Evolutionary conservation across 805 yeast species (phyloP).

Genomic region (Spathaspora sp.): DNA sequence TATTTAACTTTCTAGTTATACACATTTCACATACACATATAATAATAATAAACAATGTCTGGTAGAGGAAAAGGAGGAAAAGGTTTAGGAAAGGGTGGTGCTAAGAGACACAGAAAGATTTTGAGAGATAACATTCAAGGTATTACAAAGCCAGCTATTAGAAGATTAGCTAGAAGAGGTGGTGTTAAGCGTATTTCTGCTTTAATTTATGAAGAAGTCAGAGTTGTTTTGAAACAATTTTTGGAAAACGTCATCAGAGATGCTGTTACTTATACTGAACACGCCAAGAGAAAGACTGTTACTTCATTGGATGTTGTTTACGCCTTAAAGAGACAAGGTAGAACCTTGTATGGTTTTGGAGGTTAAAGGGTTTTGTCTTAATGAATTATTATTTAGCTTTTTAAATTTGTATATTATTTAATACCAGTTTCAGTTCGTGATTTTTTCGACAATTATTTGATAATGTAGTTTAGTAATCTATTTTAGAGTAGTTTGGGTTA

Average conservation of each 20-base stretch:
- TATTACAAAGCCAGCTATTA: slow-evolving; percentile 99
- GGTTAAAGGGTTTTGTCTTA: slow-evolving; percentile 52
- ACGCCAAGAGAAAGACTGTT: slow-evolving; percentile 99
- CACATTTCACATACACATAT: neutral
- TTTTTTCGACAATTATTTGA: neutral
- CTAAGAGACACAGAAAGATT: slow-evolving; percentile 99
- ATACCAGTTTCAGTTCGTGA: slow-evolving; percentile 3
- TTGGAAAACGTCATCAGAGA: slow-evolving; percentile 97
- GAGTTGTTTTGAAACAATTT: slow-evolving; percentile 94
- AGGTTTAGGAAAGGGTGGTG: slow-evolving; percentile 99
- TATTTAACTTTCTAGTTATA: slow-evolving; percentile 3
- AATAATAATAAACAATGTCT: slow-evolving; percentile 59
- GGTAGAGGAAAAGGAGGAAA: slow-evolving; percentile 99
- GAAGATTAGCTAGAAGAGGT: slow-evolving; percentile 99
- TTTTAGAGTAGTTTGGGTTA: no score
- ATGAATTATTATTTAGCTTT: slow-evolving; percentile 1
- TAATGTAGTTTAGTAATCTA: neutral
- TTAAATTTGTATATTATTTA: slow-evolving; percentile 3
- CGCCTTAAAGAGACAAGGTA: slow-evolving; percentile 99
- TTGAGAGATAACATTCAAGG: slow-evolving; percentile 99
- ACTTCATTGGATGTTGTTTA: slow-evolving; percentile 98
- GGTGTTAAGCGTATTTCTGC: slow-evolving; percentile 99
- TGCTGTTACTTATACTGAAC: slow-evolving; percentile 99
- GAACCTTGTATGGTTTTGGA: slow-evolving; percentile 99
- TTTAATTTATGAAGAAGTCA: slow-evolving; percentile 97